Conservation (phyloP, 495 filamentous ascomycete species). For the Penicillium robsamsonii region DNA sequence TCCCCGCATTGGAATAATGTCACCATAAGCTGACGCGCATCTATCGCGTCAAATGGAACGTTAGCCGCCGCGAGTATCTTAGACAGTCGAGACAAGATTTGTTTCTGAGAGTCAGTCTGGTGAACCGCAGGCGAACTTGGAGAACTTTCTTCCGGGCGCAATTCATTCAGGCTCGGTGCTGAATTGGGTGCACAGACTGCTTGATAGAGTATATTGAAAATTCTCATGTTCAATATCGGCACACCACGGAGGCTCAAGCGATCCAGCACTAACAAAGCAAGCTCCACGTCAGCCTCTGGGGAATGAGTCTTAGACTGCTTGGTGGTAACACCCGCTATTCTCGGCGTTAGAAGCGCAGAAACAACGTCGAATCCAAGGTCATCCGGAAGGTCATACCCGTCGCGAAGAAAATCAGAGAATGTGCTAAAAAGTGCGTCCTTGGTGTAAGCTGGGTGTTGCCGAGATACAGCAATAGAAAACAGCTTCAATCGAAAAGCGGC, state of each 20-base stretch:
- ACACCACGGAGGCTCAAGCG: constrained; percentile 44
- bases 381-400: constrained; percentile 36
- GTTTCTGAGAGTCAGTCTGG: constrained; percentile 17
- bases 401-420: constrained; percentile 32
- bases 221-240: constrained; percentile 41
- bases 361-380: constrained; percentile 37
- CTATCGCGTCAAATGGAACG: constrained; percentile 47
- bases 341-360: constrained; percentile 35
- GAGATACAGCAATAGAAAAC: constrained; percentile 33
- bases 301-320: constrained; percentile 13
- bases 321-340: constrained; percentile 4
- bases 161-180: background rate
- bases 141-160: background rate
- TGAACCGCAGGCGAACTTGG: constrained; percentile 6
- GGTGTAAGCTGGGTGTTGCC: constrained; percentile 40
- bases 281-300: constrained; percentile 32
- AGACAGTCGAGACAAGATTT: constrained; percentile 18
- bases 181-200: constrained; percentile 16
- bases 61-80: constrained; percentile 37
- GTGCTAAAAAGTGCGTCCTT: constrained; percentile 30
- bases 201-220: constrained; percentile 45
- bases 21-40: constrained; percentile 50
- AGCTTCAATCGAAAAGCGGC: constrained; percentile 37
- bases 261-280: constrained; percentile 47
- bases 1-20: constrained; percentile 35